Evolutionary conservation across 2,329 filamentous ascomycete genomes (phyloP).

Genomic region (Xylaria sp.): DNA sequence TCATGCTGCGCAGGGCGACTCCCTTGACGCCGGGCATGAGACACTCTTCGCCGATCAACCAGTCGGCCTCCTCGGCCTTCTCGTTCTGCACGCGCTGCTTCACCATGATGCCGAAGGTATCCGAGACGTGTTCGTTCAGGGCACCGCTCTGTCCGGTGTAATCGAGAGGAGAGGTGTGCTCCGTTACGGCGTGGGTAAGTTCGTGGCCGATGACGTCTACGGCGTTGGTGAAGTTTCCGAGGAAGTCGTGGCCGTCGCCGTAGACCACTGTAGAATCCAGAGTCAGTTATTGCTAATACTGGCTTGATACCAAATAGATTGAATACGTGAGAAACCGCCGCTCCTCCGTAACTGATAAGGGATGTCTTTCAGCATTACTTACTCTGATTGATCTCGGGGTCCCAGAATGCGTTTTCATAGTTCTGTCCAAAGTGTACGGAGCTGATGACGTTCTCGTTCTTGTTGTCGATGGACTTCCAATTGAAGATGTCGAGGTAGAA

Average conservation of each 20-base stretch:
- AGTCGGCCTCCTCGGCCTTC: slow-evolving; percentile 59
- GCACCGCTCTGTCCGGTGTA: slow-evolving; percentile 64
- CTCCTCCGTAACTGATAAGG: background rate
- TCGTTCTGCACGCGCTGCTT: slow-evolving; percentile 63
- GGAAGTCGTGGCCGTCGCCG: slow-evolving; percentile 63
- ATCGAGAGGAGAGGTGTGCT: slow-evolving; percentile 60
- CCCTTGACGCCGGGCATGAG: slow-evolving; percentile 63
- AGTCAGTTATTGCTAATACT: background rate
- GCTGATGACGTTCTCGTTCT: slow-evolving; percentile 60
- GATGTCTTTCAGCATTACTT: background rate
- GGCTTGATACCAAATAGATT: background rate
- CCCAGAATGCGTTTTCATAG: slow-evolving; percentile 67
- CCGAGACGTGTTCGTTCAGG: slow-evolving; percentile 66
- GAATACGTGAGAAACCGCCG: background rate
- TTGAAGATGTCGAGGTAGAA: slow-evolving; percentile 62
- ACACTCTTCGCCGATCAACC: slow-evolving; percentile 65
- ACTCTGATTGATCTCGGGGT: slow-evolving; percentile 57
- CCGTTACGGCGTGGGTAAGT: slow-evolving; percentile 64
- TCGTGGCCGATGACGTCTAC: slow-evolving; percentile 69
- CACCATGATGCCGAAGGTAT: slow-evolving; percentile 67
- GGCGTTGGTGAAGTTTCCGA: slow-evolving; percentile 62
- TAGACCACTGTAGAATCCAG: slow-evolving; percentile 57
- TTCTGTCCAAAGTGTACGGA: slow-evolving; percentile 62
- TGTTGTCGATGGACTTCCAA: slow-evolving; percentile 64
- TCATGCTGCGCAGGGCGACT: slow-evolving; percentile 64